Evolutionary conservation across 345 rosid species (phyloP).

Genomic region (Rhodomyrtus tomentosa): DNA sequence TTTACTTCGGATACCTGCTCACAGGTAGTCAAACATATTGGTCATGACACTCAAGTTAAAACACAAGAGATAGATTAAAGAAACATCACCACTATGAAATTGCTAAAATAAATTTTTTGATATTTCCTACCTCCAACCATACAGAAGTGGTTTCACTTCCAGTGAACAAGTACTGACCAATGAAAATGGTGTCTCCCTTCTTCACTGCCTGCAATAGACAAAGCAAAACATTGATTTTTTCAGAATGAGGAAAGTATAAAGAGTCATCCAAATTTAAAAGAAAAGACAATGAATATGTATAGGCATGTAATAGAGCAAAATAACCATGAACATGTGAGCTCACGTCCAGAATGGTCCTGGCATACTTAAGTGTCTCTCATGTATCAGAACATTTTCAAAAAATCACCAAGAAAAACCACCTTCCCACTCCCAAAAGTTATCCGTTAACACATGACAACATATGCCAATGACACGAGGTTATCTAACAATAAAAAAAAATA

Average conservation of each 20-base stretch:
- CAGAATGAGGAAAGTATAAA: background rate
- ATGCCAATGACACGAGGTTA: background rate
- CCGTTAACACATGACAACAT: background rate
- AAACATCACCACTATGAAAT: background rate
- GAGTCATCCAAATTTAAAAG: background rate
- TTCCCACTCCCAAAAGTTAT: background rate
- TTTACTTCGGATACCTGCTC: slow-evolving; percentile 71
- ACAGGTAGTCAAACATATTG: slow-evolving; percentile 5
- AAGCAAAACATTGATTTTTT: background rate
- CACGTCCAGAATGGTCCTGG: background rate
- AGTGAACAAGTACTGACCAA: slow-evolving; percentile 91
- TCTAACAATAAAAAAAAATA: background rate
- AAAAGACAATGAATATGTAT: background rate
- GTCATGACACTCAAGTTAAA: background rate
- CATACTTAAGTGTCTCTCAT: background rate
- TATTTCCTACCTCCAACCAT: slow-evolving; percentile 75
- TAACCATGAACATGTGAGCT: background rate
- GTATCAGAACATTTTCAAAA: background rate
- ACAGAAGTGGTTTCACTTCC: slow-evolving; percentile 98
- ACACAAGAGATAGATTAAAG: background rate
- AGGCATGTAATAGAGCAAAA: background rate
- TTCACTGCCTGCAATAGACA: slow-evolving; percentile 69
- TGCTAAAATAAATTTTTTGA: background rate
- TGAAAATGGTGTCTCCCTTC: slow-evolving; percentile 84
- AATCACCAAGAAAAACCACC: background rate